Base-by-base conservation (phyloP, 164 flowering plant species). In the Euptelea pleiosperma region DNA sequence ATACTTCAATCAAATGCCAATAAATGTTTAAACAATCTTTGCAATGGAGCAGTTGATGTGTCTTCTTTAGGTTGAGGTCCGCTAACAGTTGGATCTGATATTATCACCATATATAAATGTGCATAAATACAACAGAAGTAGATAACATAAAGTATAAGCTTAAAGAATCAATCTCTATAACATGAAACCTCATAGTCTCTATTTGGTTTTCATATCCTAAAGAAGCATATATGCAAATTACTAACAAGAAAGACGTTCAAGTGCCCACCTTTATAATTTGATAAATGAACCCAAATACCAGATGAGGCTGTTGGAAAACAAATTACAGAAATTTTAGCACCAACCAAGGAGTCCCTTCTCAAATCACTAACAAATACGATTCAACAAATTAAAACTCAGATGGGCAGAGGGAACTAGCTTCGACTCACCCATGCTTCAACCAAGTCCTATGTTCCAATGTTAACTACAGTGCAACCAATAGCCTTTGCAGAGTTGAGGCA, bases 401-500 rank as follows among this genome's bases (percentile, higher is more conserved):
- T 22, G 12, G 24, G 28, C 9, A 43, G 8, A 34, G 8, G 40
- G 34, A 35, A 39, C 8, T 18, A 24, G 28, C 33, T 36, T 18
- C 19, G 26, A 77, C 96, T 71, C 74, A 89, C 98, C 77, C 96
- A 81, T 65, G 80, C 96, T 77, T 89, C 98, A 68, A 85, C 76
- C 74, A 92, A 69, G 69, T 92, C 98, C 65, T 92, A 91, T 41
- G 86, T 78, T 44, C 98, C 96, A 64, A 89, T 92, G 63, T 91
- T 89, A 21, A 92, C 98, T 30, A 92, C 98, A 5, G 96, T 92
- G 76, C 98, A 92, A 19, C 98, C 98, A 54, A 92, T 89, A 33
- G 98, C 98, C 80, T 87, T 92, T 43, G 96, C 96, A 57, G 98
- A 92, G 66, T 92, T 92, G 47, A 92, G 91, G 68, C 98, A 89